Conservation (phyloP, 2,329 filamentous ascomycete genomes). For the Colletotrichum sp. region DNA sequence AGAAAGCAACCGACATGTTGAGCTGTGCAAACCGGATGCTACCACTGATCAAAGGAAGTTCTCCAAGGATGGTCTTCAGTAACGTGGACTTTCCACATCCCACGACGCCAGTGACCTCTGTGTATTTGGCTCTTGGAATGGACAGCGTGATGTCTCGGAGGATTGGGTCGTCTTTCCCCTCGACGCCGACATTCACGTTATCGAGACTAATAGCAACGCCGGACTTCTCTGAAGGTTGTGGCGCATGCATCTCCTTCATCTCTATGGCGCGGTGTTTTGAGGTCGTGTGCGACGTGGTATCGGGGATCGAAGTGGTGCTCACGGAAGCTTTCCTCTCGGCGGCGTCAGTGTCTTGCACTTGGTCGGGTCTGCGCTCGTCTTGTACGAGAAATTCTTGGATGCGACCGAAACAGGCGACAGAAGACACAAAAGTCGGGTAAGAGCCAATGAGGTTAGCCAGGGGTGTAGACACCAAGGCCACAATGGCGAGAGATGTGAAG, state of each 20-base stretch:
- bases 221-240: not conserved
- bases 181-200: not conserved
- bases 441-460: constrained; percentile 22
- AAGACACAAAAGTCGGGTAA: not conserved
- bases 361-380: not conserved
- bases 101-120: not conserved
- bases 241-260: not conserved
- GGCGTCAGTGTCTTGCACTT: not conserved
- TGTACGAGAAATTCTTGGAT: constrained; percentile 24
- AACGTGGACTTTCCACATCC: constrained; percentile 24
- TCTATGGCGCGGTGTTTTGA: not conserved
- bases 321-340: not conserved
- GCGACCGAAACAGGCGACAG: constrained; percentile 20
- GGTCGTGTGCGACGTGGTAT: not conserved
- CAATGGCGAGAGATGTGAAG: constrained; percentile 27
- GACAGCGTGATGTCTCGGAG: not conserved
- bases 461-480: constrained; percentile 23
- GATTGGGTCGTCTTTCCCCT: not conserved
- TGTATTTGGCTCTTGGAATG: not conserved
- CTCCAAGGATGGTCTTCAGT: constrained; percentile 28
- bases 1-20: constrained; percentile 12
- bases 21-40: not conserved
- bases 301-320: not conserved
- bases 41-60: not conserved
- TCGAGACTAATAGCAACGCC: not conserved